Evolutionary conservation across 1,284 basidiomycete species (phyloP).

Genomic region (Tilletia indica): DNA sequence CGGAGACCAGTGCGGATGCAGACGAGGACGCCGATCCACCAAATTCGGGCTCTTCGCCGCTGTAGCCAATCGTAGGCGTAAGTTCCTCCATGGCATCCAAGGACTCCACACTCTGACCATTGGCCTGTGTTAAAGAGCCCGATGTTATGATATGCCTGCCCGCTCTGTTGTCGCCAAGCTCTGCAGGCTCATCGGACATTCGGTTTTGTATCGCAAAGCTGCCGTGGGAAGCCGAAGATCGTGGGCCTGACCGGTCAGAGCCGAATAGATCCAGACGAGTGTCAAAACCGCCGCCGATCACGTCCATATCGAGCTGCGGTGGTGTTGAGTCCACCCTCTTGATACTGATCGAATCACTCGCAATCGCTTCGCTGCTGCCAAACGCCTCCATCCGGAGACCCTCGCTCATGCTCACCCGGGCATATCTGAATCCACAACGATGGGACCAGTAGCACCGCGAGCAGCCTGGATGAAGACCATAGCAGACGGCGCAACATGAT

Average conservation of each 20-base stretch:
- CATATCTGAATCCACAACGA: background rate
- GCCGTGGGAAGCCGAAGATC: background rate
- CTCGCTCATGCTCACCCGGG: constrained; percentile 2
- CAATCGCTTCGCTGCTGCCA: background rate
- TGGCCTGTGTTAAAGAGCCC: no score
- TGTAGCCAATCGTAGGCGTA: background rate
- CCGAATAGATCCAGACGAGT: background rate
- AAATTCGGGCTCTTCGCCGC: no score
- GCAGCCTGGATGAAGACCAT: constrained; percentile 13
- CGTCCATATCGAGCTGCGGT: background rate
- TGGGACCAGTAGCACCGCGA: background rate
- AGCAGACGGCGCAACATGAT: background rate
- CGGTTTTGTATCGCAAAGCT: background rate
- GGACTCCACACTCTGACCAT: background rate
- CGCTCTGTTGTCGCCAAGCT: background rate
- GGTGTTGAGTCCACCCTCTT: constrained; percentile 7
- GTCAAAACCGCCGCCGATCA: background rate
- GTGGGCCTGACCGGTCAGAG: constrained; percentile 5
- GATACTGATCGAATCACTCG: background rate
- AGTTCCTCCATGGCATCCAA: constrained; percentile 3
- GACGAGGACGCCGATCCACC: no score
- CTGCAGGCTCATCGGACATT: background rate
- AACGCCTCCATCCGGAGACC: background rate
- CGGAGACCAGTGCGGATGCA: no score
- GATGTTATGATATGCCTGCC: background rate